Base-by-base conservation (phyloP, 371 early-diverging fungal species). In the Zopfochytrium polystomum region DNA sequence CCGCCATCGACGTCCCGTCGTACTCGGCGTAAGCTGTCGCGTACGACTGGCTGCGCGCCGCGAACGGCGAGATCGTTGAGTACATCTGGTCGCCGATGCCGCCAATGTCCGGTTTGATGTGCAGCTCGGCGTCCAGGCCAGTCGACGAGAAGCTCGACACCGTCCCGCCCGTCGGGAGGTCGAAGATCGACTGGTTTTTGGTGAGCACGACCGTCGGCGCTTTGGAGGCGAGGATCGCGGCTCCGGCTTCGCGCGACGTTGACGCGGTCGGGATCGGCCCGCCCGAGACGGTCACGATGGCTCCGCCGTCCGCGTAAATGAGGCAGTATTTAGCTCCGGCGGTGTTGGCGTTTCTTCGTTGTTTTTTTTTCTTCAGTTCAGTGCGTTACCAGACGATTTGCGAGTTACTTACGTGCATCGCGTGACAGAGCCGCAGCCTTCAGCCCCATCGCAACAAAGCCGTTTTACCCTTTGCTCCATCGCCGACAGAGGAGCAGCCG, bases 1-100 rank as follows among this genome's bases (percentile, higher is more conserved):
- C 47, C 29, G 77, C 73, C 80, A 78, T 78, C 25, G 76, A 76
- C 3, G 78, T 79, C 6, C 85, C 85, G 57, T 76, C 52, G 32
- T 35, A 22, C 25, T 30, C n/a, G 42, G 33, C 45, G 61, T 69
- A 73, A 7, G 31, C 33, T 47, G 51, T 49, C 4, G 11, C 9
- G 38, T 29, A 26, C 11, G 34, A 43, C 4, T 44, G 4, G 5
- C 20, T 18, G 13, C 9, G 20, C 3, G 51, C 52, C 7, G 38
- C 25, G 30, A 22, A 20, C 25, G 60, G 60, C 2, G 66, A 65
- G 23, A 65, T 45, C 5, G 66, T 65, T 30, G 50, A 34, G 55
- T 65, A 59, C 23, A 73, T 57, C 20, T 43, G 29, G 11, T 66
- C 71, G 30, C 71, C 71, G 46, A 60, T 32, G 2, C 60, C 66